Evolutionary conservation across 192 early-diverging fungal genomes (phyloP).

Genomic region (Dissophora ornata): DNA sequence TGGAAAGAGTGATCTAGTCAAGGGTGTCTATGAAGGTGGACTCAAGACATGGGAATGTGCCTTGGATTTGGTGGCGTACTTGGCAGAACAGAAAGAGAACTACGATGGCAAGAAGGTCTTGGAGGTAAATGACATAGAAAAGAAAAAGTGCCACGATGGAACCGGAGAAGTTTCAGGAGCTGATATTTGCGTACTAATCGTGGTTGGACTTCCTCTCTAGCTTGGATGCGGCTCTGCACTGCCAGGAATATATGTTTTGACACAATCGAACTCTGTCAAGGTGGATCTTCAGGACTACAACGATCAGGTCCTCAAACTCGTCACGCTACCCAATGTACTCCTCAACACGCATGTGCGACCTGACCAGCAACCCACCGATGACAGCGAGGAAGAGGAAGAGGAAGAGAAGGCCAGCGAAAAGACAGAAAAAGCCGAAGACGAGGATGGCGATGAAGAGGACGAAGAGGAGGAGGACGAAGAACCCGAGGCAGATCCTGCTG

Average conservation of each 20-base stretch:
- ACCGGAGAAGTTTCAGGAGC: no score
- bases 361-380: conserved; percentile 42
- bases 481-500: conserved; percentile 30
- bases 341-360: conserved; percentile 75
- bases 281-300: conserved; percentile 97
- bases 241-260: conserved; percentile 84
- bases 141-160: no score
- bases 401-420: conserved; percentile 40
- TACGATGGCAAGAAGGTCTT: conserved; percentile 60
- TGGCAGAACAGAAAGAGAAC: conserved; percentile 58
- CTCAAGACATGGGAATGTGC: conserved; percentile 99
- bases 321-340: conserved; percentile 93
- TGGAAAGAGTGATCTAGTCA: conserved; percentile 79
- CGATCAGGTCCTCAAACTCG: conserved; percentile 82
- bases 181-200: background rate
- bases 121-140: conserved; percentile 68
- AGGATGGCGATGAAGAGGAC: conserved; percentile 33
- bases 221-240: conserved; percentile 91
- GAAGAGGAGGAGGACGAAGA: conserved; percentile 60
- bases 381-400: conserved; percentile 35
- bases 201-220: conserved; percentile 44
- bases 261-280: conserved; percentile 48
- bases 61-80: conserved; percentile 82
- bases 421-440: conserved; percentile 44
- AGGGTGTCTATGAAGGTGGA: conserved; percentile 94